phyloP scores from a whole-genome alignment of 2,329 filamentous ascomycete species.

The Phoma herbarum region DNA sequence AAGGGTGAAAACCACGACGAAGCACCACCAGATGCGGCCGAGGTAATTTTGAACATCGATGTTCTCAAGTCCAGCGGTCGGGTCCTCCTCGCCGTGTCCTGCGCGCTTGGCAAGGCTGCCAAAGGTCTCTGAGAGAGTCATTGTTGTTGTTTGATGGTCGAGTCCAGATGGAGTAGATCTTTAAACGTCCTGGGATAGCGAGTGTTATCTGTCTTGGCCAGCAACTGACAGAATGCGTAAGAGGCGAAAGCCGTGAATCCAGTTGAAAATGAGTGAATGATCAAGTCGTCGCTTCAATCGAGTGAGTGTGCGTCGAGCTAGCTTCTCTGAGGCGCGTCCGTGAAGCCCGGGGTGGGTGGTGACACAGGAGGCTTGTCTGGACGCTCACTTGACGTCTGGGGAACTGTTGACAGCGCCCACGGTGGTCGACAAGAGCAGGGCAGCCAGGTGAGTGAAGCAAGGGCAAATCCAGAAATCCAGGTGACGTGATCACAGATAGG shows the following conservation, averaged over 20 bases:
- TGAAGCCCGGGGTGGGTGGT: slow-evolving; percentile 14
- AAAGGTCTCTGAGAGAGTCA: slow-evolving; percentile 37
- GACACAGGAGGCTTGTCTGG: slow-evolving; percentile 29
- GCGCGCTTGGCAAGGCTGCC: slow-evolving; percentile 33
- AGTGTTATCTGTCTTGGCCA: slow-evolving; percentile 50
- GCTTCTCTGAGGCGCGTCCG: slow-evolving; percentile 17
- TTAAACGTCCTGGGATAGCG: slow-evolving; percentile 33
- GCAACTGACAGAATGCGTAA: slow-evolving; percentile 48
- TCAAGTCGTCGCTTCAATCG: slow-evolving; percentile 24
- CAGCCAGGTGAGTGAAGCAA: slow-evolving; percentile 45
- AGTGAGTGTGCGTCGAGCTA: slow-evolving; percentile 17
- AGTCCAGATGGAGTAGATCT: slow-evolving; percentile 30
- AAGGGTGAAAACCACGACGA: slow-evolving; percentile 69
- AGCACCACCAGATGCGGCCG: slow-evolving; percentile 63
- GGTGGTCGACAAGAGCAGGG: slow-evolving; percentile 36
- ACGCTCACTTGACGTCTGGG: slow-evolving; percentile 34
- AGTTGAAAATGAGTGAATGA: slow-evolving; percentile 14
- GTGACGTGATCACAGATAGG: slow-evolving; percentile 26
- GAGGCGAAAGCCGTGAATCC: slow-evolving; percentile 28
- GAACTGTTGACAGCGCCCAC: slow-evolving; percentile 30
- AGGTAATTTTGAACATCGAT: slow-evolving; percentile 49
- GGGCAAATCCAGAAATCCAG: slow-evolving; percentile 38
- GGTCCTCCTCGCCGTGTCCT: slow-evolving; percentile 34
- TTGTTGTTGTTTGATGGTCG: slow-evolving; percentile 25
- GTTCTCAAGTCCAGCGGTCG: slow-evolving; percentile 43